phyloP scores from a whole-genome alignment of 768 basidiomycete species.

The Candolleomyces eurysporus region DNA sequence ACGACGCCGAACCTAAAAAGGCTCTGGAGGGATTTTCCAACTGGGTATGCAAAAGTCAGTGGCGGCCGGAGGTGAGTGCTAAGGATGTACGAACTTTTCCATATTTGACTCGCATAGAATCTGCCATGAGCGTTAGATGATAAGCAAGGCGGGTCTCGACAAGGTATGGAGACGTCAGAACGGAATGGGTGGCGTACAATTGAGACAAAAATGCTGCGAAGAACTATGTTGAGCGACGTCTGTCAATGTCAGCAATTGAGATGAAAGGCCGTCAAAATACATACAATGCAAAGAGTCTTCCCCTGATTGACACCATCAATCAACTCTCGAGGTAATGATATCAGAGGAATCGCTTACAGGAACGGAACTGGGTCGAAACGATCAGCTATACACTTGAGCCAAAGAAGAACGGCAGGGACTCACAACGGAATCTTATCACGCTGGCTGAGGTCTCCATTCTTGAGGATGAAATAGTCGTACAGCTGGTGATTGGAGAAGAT shows the following conservation, averaged over 20 bases:
- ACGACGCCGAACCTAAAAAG: neutral
- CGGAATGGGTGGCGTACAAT: neutral
- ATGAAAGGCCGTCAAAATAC: neutral
- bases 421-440: neutral
- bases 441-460: neutral
- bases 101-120: neutral
- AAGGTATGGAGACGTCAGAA: neutral
- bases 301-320: neutral
- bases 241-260: neutral
- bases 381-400: neutral
- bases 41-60: neutral
- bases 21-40: neutral
- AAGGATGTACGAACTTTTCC: neutral
- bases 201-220: constrained; percentile 1
- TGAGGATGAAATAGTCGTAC: neutral
- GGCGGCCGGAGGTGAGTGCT: neutral
- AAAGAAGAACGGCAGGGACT: neutral
- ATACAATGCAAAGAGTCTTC: neutral
- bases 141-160: neutral
- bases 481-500: constrained; percentile 4
- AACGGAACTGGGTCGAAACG: neutral
- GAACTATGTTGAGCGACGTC: neutral
- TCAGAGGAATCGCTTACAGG: neutral
- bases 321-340: no score
- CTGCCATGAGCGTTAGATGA: neutral